Evolutionary conservation across 192 early-diverging fungal genomes (phyloP).

Genomic region (Pilaira anomala): DNA sequence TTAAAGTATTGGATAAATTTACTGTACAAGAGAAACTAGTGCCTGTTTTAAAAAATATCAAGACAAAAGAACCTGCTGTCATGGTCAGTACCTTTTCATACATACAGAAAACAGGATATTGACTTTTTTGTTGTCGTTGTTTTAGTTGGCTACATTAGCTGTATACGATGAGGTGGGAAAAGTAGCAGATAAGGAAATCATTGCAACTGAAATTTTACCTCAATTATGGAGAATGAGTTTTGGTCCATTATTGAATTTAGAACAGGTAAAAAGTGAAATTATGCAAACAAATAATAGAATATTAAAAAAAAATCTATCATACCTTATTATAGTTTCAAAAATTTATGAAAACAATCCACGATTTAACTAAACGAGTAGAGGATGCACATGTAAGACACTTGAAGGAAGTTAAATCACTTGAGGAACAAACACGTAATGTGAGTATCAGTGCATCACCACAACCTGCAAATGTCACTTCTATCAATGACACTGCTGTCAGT

Average conservation of each 20-base stretch:
- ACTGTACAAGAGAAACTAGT: slow-evolving; percentile 72
- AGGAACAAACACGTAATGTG: slow-evolving; percentile 46
- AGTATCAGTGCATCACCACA: slow-evolving; percentile 26
- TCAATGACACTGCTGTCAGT: background rate
- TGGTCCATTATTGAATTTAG: slow-evolving; percentile 63
- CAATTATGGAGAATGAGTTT: slow-evolving; percentile 75
- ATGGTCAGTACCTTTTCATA: slow-evolving; percentile 40
- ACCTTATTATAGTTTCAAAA: slow-evolving; percentile 48
- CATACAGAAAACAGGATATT: background rate
- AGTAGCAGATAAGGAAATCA: slow-evolving; percentile 65
- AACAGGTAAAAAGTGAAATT: slow-evolving; percentile 63
- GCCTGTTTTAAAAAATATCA: slow-evolving; percentile 74
- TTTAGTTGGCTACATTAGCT: slow-evolving; percentile 67
- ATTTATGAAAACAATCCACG: slow-evolving; percentile 59
- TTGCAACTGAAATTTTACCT: slow-evolving; percentile 74
- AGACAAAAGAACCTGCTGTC: slow-evolving; percentile 72
- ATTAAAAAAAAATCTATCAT: background rate
- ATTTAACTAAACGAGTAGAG: slow-evolving; percentile 54
- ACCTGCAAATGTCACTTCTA: background rate
- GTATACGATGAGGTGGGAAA: slow-evolving; percentile 80
- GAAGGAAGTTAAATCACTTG: slow-evolving; percentile 51
- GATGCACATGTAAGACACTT: slow-evolving; percentile 59
- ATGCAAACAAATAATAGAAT: background rate
- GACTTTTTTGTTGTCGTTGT: background rate
- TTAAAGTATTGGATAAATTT: slow-evolving; percentile 63